Percentiles rank a stretch among this genome's conserved stretches.
phyloP scores from a whole-genome alignment of 2,329 filamentous ascomycete genomes.

The Verticillium nubilum region DNA sequence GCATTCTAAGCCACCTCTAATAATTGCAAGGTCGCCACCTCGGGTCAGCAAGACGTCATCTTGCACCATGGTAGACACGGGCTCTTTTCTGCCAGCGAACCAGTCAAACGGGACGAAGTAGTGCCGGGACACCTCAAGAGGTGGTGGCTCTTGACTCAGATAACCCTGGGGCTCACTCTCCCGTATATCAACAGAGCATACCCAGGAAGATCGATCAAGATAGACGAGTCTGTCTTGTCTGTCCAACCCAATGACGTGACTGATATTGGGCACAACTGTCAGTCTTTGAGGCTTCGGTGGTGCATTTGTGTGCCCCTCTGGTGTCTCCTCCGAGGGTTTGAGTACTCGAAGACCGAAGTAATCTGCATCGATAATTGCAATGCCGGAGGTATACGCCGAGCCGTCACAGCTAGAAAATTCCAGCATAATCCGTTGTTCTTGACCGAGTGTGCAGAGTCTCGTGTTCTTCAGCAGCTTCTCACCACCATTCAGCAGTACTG shows the following conservation, averaged over 20 bases:
- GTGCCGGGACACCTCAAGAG: constrained; percentile 17
- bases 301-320: not conserved
- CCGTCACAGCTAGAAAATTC: constrained; percentile 15
- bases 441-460: constrained; percentile 4
- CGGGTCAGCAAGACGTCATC: constrained; percentile 19
- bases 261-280: not conserved
- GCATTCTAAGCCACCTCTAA: constrained; percentile 20
- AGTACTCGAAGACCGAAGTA: not conserved
- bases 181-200: constrained; percentile 18
- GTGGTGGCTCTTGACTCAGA: not conserved
- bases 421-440: constrained; percentile 11
- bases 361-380: constrained; percentile 11
- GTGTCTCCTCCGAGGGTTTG: not conserved
- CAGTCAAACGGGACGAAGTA: constrained; percentile 27
- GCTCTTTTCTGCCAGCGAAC: constrained; percentile 17
- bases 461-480: constrained; percentile 16
- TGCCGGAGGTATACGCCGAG: constrained; percentile 2
- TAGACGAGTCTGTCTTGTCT: constrained; percentile 18
- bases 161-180: not conserved
- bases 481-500: constrained; percentile 5
- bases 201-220: constrained; percentile 19
- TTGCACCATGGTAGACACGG: constrained; percentile 12
- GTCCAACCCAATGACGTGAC: constrained; percentile 16
- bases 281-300: constrained; percentile 1
- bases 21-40: constrained; percentile 17